Conservation (phyloP, 495 filamentous ascomycete species). For the Pseudoneurospora amorphoporcata region DNA sequence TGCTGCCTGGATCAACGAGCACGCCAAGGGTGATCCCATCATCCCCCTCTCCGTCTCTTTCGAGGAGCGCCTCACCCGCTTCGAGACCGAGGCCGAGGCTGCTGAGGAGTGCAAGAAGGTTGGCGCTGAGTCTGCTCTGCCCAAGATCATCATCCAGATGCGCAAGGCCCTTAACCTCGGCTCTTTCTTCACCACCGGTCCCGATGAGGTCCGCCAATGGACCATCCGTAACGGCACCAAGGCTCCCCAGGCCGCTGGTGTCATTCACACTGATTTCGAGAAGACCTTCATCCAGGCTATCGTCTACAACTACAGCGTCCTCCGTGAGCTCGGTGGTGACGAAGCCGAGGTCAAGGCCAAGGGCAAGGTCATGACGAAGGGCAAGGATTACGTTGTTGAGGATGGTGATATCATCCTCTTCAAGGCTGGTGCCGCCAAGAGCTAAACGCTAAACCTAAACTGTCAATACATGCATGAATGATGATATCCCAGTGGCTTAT, state of each 20-base stretch:
- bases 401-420: conserved; percentile 74
- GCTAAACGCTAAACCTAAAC: conserved; percentile 25
- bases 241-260: conserved; percentile 92
- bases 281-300: conserved; percentile 99
- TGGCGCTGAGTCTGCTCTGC: conserved; percentile 76
- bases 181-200: conserved; percentile 94
- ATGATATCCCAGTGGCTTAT: not conserved
- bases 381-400: conserved; percentile 89
- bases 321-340: conserved; percentile 82
- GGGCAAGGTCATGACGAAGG: conserved; percentile 97
- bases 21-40: conserved; percentile 78
- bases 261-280: conserved; percentile 98
- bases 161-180: conserved; percentile 77
- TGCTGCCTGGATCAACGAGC: conserved; percentile 83
- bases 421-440: conserved; percentile 92
- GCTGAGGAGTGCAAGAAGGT: conserved; percentile 82
- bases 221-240: conserved; percentile 94
- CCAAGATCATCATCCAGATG: conserved; percentile 93
- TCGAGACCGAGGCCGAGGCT: conserved; percentile 68
- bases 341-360: conserved; percentile 82
- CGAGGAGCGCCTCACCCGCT: conserved; percentile 79
- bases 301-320: conserved; percentile 70
- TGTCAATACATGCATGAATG: not conserved
- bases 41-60: conserved; percentile 87
- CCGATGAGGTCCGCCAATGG: conserved; percentile 98